Conservation (phyloP, 2,329 filamentous ascomycete species). For the Beauveria sp. region DNA sequence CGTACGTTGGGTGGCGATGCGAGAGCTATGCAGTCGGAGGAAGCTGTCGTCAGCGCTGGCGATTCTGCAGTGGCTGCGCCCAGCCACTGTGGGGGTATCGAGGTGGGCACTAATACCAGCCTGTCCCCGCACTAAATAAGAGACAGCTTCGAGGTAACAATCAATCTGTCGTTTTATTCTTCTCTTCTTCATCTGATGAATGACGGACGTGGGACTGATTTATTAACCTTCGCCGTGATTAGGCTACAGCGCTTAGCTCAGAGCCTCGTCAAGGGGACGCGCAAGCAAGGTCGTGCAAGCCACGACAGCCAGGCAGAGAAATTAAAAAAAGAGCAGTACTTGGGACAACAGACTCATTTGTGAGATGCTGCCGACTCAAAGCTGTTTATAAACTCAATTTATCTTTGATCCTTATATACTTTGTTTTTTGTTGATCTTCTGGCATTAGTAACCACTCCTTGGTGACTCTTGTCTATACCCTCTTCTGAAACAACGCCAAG, state of each 20-base stretch:
- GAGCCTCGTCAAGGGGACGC: neutral
- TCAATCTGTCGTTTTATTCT: too few species aligned
- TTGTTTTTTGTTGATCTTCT: too few species aligned
- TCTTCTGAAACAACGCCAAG: constrained; percentile 3
- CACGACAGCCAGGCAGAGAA: neutral
- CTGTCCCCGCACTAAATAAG: neutral
- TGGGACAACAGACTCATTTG: neutral
- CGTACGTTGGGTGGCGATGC: neutral
- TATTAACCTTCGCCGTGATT: neutral
- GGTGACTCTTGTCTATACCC: neutral
- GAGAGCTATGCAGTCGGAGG: constrained; percentile 4
- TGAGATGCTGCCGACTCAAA: too few species aligned
- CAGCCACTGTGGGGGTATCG: constrained; percentile 3
- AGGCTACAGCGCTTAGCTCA: neutral
- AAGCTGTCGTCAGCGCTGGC: constrained; percentile 14
- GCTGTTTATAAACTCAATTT: too few species aligned
- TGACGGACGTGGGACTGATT: too few species aligned
- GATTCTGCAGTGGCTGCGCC: constrained; percentile 12
- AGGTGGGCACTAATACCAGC: neutral
- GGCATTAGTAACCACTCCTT: neutral
- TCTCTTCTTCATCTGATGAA: too few species aligned
- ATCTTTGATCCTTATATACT: neutral
- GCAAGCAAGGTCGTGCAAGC: neutral
- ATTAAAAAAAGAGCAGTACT: neutral
- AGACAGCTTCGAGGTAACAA: neutral